Conservation (phyloP, 2,329 filamentous ascomycete genomes). For the Bipolaris cookei region DNA sequence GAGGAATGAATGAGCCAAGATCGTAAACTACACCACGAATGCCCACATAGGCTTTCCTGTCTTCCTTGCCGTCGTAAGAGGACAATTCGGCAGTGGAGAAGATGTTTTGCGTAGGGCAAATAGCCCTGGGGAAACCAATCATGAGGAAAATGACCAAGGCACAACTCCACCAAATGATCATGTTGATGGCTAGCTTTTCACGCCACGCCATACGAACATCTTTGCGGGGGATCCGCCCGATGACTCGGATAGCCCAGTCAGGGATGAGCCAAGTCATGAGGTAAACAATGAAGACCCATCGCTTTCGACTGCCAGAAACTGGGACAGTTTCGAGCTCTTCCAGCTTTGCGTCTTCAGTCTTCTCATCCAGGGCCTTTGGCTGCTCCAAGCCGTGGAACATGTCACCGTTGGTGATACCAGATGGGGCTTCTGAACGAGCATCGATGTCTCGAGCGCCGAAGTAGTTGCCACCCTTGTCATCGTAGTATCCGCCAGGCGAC, state of each 20-base stretch:
- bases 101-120: slow-evolving; percentile 91
- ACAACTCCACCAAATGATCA: slow-evolving; percentile 93
- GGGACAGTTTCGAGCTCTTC: slow-evolving; percentile 86
- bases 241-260: slow-evolving; percentile 75
- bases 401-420: slow-evolving; percentile 85
- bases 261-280: slow-evolving; percentile 86
- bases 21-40: slow-evolving; percentile 92
- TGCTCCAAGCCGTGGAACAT: slow-evolving; percentile 99
- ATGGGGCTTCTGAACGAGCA: slow-evolving; percentile 88
- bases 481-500: slow-evolving; percentile 67
- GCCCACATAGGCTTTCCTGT: slow-evolving; percentile 70
- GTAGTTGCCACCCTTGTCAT: slow-evolving; percentile 82
- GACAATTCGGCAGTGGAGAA: slow-evolving; percentile 80
- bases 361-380: slow-evolving; percentile 91
- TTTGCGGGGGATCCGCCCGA: slow-evolving; percentile 88
- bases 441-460: slow-evolving; percentile 83
- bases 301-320: slow-evolving; percentile 79
- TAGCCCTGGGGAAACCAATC: slow-evolving; percentile 80
- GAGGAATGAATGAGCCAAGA: slow-evolving; percentile 72
- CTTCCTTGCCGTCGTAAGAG: slow-evolving; percentile 73
- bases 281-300: slow-evolving; percentile 88
- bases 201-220: slow-evolving; percentile 93
- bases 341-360: slow-evolving; percentile 88
- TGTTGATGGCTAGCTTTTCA: slow-evolving; percentile 97
- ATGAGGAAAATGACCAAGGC: slow-evolving; percentile 84